Evolutionary conservation across 306 rosid species (phyloP).

Genomic region (Arachis hypogaea): DNA sequence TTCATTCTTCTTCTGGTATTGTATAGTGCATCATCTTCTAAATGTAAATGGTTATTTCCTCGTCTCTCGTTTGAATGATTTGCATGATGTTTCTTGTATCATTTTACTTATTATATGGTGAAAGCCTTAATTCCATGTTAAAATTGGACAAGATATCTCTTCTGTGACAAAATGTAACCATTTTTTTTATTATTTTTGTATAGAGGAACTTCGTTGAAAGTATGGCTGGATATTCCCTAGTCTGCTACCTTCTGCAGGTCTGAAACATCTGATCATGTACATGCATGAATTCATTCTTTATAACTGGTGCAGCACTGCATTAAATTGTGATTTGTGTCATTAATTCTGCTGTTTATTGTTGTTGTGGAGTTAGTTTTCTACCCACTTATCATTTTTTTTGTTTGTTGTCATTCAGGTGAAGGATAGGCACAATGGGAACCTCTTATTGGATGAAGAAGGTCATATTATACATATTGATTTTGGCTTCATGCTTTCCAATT

Average conservation of each 20-base stretch:
- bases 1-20: conserved; percentile 3
- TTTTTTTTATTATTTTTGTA: conserved; percentile 40
- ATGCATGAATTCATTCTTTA: conserved; percentile 33
- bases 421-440: conserved; percentile 97
- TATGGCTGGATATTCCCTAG: conserved; percentile 98
- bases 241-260: conserved; percentile 97
- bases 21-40: conserved; percentile 16
- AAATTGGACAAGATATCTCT: conserved; percentile 30
- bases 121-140: conserved; percentile 31
- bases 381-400: conserved; percentile 31
- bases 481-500: conserved; percentile 97
- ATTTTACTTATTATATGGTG: conserved; percentile 9
- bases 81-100: conserved; percentile 24
- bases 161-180: conserved; percentile 21
- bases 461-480: conserved; percentile 97
- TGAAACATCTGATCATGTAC: conserved; percentile 33
- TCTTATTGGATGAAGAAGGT: conserved; percentile 93
- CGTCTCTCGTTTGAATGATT: conserved; percentile 16
- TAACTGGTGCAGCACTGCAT: conserved; percentile 27
- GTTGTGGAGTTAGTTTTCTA: conserved; percentile 22
- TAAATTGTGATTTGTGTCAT: conserved; percentile 19
- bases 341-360: conserved; percentile 13
- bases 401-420: conserved; percentile 61
- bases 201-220: conserved; percentile 96
- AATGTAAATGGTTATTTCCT: not conserved